A percentile compares a stretch with the other conserved stretches of the same genome.
Evolutionary conservation across 2,329 filamentous ascomycete species (phyloP).

Genomic region (Arthrobotrys megalospora): DNA sequence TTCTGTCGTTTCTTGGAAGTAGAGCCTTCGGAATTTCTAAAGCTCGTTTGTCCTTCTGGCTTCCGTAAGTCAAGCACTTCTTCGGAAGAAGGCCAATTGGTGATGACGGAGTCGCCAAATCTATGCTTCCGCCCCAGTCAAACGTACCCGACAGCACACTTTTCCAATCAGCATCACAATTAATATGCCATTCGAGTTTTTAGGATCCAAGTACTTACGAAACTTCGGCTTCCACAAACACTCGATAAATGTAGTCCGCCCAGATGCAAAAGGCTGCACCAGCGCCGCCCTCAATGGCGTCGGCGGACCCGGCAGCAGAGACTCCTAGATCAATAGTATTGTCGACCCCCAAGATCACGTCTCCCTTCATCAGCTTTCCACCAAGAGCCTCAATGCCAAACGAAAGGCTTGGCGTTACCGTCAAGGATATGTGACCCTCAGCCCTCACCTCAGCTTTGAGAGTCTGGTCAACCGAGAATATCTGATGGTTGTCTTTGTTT

Average conservation of each 20-base stretch:
- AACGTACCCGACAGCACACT: slow-evolving; percentile 28
- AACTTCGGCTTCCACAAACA: slow-evolving; percentile 37
- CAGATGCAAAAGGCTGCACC: slow-evolving; percentile 29
- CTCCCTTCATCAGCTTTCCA: slow-evolving; percentile 37
- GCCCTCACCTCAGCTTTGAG: slow-evolving; percentile 33
- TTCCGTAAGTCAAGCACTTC: slow-evolving; percentile 34
- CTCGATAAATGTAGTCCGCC: slow-evolving; percentile 41
- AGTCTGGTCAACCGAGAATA: slow-evolving; percentile 17
- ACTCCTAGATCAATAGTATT: slow-evolving; percentile 36
- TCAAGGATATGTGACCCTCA: slow-evolving; percentile 28
- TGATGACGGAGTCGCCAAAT: slow-evolving; percentile 21
- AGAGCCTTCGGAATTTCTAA: slow-evolving; percentile 9
- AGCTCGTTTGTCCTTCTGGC: slow-evolving; percentile 23
- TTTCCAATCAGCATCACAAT: neutral
- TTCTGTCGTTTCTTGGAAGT: slow-evolving; percentile 21
- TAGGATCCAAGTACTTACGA: slow-evolving; percentile 9
- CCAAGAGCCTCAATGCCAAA: slow-evolving; percentile 40
- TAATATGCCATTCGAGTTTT: neutral
- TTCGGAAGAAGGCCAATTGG: slow-evolving; percentile 18
- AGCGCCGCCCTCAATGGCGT: slow-evolving; percentile 13
- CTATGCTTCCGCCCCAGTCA: slow-evolving; percentile 33
- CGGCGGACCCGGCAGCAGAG: slow-evolving; percentile 20
- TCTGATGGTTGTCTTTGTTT: slow-evolving; percentile 33
- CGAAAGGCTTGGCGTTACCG: slow-evolving; percentile 19
- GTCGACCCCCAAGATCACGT: slow-evolving; percentile 33